These are phyloP conservation scores for Prunus fruticosa DNA, from an alignment of 306 rosid species.

Conservation along the genomic window DNA sequence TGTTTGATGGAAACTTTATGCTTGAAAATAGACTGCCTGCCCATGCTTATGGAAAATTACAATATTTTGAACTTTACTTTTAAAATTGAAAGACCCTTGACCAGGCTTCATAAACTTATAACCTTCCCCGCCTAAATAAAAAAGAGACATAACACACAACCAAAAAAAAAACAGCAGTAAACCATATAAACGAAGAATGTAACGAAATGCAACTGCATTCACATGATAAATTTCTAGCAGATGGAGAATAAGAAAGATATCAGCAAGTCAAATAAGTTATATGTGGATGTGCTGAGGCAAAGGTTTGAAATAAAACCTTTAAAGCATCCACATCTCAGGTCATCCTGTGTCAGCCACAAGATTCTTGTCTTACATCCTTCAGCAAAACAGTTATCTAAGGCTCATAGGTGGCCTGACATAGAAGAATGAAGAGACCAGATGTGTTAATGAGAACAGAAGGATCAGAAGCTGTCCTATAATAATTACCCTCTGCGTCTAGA, in stretches of 20 bases:
- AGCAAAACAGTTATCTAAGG: constrained; percentile 45
- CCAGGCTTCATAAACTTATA: background rate
- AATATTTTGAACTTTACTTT: background rate
- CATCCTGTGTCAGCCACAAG: constrained; percentile 45
- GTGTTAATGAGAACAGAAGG: constrained; percentile 31
- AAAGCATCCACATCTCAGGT: constrained; percentile 35
- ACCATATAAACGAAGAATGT: background rate
- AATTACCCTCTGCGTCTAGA: constrained; percentile 34
- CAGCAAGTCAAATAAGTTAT: constrained; percentile 22
- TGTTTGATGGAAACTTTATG: background rate
- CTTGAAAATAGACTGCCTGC: background rate
- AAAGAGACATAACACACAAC: background rate
- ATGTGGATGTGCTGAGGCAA: constrained; percentile 21
- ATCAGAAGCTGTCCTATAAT: constrained; percentile 36
- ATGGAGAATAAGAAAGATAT: constrained; percentile 23
- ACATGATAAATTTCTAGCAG: constrained; percentile 10
- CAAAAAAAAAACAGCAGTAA: background rate
- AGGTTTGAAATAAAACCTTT: constrained; percentile 36
- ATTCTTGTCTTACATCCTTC: constrained; percentile 44
- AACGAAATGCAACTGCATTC: background rate
- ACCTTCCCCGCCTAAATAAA: background rate
- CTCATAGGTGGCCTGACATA: constrained; percentile 51
- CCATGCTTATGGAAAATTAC: background rate
- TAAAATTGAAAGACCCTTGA: background rate
- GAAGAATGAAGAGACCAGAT: constrained; percentile 43